A percentile compares a stretch with the other conserved stretches of the same genome.
phyloP scores from a whole-genome alignment of 805 yeast species.

The Helenozyma baotianmanensis region DNA sequence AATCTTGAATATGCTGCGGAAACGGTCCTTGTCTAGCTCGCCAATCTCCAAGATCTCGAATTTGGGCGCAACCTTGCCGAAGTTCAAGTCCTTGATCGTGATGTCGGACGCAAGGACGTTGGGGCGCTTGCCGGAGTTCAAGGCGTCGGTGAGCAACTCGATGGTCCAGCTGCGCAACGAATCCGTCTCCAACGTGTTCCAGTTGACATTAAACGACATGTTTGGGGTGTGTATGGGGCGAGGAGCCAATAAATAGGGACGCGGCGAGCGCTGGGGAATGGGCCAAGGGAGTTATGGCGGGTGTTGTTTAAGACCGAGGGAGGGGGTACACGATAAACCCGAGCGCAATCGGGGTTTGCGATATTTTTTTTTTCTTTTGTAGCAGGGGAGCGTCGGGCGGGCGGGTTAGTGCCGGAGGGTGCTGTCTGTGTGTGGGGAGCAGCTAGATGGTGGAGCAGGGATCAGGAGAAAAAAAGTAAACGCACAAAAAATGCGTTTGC shows the following conservation, averaged over 20 bases:
- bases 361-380: too few relatives aligned
- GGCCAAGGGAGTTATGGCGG: too few relatives aligned
- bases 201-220: conserved; percentile 77
- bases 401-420: too few relatives aligned
- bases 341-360: too few relatives aligned
- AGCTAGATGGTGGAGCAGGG: too few relatives aligned
- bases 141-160: conserved; percentile 63
- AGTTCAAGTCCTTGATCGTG: conserved; percentile 60
- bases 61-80: conserved; percentile 70
- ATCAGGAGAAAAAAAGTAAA: background rate
- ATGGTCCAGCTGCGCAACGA: conserved; percentile 58
- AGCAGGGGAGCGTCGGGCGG: too few relatives aligned
- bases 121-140: conserved; percentile 70
- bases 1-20: conserved; percentile 77
- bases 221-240: background rate
- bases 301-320: conserved; percentile 3
- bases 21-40: conserved; percentile 69
- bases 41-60: conserved; percentile 81
- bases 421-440: too few relatives aligned
- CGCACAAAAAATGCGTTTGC: background rate
- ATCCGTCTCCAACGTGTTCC: conserved; percentile 69
- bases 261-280: background rate
- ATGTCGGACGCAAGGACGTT: conserved; percentile 67
- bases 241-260: background rate
- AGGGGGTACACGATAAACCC: too few relatives aligned